Conservation (phyloP, 2,329 filamentous ascomycete genomes). For the Phaeoacremonium minimum region DNA sequence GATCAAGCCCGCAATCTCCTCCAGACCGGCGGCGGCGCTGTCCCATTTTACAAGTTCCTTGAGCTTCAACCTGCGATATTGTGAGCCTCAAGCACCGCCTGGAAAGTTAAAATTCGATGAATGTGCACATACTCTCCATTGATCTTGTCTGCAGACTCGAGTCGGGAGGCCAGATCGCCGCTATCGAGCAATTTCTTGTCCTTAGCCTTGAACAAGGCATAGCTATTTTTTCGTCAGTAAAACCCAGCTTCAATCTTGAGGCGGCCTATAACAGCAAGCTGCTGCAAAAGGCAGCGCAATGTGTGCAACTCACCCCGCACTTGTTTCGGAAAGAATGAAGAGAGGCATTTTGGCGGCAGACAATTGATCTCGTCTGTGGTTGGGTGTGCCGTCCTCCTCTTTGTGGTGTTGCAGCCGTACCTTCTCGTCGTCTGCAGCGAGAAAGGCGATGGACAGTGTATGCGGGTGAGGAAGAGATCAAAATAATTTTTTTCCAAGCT, state of each 20-base stretch:
- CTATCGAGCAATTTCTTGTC: constrained; percentile 97
- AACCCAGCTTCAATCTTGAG: too few species aligned
- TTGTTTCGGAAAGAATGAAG: constrained; percentile 91
- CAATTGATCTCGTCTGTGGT: not conserved
- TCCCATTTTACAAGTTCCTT: constrained; percentile 98
- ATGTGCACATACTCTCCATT: constrained; percentile 69
- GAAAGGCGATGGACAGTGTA: too few species aligned
- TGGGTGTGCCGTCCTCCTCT: too few species aligned
- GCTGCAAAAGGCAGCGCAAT: too few species aligned
- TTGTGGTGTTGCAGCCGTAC: not conserved
- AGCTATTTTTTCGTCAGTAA: constrained; percentile 52
- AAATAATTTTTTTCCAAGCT: constrained; percentile 16
- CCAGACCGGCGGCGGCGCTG: constrained; percentile 82
- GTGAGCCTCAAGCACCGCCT: constrained; percentile 10
- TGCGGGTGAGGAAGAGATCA: too few species aligned
- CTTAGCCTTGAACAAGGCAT: constrained; percentile 96
- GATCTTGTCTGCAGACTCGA: constrained; percentile 77
- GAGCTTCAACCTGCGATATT: constrained; percentile 68
- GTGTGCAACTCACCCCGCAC: constrained; percentile 59
- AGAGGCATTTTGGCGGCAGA: constrained; percentile 65
- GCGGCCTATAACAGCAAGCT: too few species aligned
- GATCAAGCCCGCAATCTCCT: constrained; percentile 83
- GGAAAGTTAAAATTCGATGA: not conserved
- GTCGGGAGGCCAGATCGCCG: constrained; percentile 71
- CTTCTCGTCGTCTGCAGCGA: too few species aligned